Evolutionary conservation across 306 rosid species (phyloP).

Genomic region (Cucurbita maxima): DNA sequence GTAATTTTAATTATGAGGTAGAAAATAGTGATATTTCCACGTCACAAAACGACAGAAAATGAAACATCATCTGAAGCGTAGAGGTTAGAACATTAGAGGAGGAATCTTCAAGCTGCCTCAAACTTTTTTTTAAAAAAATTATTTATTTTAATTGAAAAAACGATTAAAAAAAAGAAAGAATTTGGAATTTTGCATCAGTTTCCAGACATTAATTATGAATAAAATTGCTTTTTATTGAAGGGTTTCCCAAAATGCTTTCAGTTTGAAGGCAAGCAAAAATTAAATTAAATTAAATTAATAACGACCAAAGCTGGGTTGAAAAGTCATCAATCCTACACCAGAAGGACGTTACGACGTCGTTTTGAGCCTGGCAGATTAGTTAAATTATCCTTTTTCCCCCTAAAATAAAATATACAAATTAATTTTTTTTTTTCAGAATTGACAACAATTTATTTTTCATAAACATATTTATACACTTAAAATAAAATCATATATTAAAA

Average conservation of each 20-base stretch:
- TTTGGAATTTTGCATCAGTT: background rate
- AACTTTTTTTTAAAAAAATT: background rate
- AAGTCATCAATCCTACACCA: background rate
- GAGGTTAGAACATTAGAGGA: background rate
- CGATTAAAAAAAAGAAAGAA: background rate
- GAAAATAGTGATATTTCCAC: no score
- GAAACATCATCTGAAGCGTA: background rate
- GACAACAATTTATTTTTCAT: no score
- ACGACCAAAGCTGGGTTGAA: background rate
- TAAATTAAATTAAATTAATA: background rate
- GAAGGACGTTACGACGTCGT: background rate
- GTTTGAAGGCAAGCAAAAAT: background rate
- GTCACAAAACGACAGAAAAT: background rate
- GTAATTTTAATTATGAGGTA: no score
- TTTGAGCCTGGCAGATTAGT: background rate
- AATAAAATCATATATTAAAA: no score
- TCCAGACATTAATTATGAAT: background rate
- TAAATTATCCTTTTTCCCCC: no score
- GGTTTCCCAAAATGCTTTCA: background rate
- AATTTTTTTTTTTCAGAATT: no score
- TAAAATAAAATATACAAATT: no score
- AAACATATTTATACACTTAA: no score
- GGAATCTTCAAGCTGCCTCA: background rate
- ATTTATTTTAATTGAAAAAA: background rate
- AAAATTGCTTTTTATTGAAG: background rate